Evolutionary conservation across 495 filamentous ascomycete genomes (phyloP).

Genomic region (Podospora conica): DNA sequence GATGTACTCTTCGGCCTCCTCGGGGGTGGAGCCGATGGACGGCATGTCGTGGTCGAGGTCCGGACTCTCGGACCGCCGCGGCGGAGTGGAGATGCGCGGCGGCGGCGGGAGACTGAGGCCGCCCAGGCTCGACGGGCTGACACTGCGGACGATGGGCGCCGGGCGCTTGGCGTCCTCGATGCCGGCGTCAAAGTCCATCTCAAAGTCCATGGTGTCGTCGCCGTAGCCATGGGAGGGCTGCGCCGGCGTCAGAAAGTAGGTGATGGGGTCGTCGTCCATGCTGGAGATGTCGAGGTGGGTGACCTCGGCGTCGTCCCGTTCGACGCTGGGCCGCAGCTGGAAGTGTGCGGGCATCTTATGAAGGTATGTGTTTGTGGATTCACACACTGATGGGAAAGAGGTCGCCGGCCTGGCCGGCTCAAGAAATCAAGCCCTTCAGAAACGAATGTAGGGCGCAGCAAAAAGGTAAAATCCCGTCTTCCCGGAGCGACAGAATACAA

Average conservation of each 20-base stretch:
- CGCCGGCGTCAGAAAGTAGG: slow-evolving; percentile 45
- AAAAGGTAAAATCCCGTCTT: background rate
- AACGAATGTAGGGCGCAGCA: slow-evolving; percentile 13
- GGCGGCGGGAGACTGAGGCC: slow-evolving; percentile 40
- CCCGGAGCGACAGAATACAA: slow-evolving; percentile 7
- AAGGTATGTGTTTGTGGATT: background rate
- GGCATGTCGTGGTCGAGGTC: slow-evolving; percentile 25
- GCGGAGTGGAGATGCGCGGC: slow-evolving; percentile 30
- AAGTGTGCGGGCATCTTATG: slow-evolving; percentile 6
- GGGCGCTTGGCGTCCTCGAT: slow-evolving; percentile 44
- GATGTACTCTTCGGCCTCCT: slow-evolving; percentile 38
- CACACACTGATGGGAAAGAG: background rate
- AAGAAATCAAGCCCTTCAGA: slow-evolving; percentile 15
- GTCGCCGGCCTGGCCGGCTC: slow-evolving; percentile 32
- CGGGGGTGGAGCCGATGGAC: slow-evolving; percentile 13
- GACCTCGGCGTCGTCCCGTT: slow-evolving; percentile 35
- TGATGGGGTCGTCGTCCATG: slow-evolving; percentile 41
- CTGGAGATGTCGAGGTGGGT: slow-evolving; percentile 31
- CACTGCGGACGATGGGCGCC: slow-evolving; percentile 35
- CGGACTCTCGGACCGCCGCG: slow-evolving; percentile 28
- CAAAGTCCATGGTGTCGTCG: slow-evolving; percentile 40
- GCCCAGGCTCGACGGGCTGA: slow-evolving; percentile 43
- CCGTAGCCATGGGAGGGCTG: slow-evolving; percentile 29
- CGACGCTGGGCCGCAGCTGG: slow-evolving; percentile 30
- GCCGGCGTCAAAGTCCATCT: slow-evolving; percentile 46